phyloP scores from a whole-genome alignment of 139 green algal genomes.

The Chlorella sp. region DNA sequence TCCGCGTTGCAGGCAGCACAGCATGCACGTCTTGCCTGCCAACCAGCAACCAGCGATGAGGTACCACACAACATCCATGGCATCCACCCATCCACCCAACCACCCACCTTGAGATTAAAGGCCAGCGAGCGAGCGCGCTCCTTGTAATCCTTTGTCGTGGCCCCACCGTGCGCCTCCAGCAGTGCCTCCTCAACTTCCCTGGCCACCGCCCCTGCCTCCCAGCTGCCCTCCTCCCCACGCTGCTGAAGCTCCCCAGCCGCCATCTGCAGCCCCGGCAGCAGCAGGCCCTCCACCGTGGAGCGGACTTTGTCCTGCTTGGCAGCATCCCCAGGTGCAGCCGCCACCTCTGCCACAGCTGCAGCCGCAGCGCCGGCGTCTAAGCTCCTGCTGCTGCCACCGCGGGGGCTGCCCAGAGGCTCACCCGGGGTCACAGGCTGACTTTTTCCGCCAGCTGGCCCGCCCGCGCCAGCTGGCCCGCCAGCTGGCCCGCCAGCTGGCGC shows the following conservation, averaged over 20 bases:
- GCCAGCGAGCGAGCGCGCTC: conserved; percentile 62
- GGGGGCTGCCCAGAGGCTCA: background rate
- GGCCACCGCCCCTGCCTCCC: background rate
- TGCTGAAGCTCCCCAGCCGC: background rate
- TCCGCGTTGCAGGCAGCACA: no score
- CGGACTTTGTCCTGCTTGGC: background rate
- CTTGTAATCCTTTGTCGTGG: conserved; percentile 68
- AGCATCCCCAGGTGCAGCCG: background rate
- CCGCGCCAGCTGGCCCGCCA: no score
- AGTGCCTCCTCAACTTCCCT: conserved; percentile 20
- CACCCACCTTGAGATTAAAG: conserved; percentile 75
- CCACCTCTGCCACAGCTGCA: background rate
- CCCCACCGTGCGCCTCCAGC: background rate
- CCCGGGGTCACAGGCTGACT: background rate
- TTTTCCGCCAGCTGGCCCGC: background rate
- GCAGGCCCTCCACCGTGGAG: background rate
- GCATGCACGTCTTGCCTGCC: no score
- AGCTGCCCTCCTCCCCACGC: background rate
- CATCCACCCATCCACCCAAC: no score
- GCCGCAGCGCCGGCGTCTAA: background rate
- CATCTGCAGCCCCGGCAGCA: background rate
- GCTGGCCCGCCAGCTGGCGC: no score
- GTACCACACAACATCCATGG: no score
- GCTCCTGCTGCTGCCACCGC: background rate
- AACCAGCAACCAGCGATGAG: no score